Evolutionary conservation across 331 rosid genomes (phyloP).

Genomic region (Rosa hybrid): DNA sequence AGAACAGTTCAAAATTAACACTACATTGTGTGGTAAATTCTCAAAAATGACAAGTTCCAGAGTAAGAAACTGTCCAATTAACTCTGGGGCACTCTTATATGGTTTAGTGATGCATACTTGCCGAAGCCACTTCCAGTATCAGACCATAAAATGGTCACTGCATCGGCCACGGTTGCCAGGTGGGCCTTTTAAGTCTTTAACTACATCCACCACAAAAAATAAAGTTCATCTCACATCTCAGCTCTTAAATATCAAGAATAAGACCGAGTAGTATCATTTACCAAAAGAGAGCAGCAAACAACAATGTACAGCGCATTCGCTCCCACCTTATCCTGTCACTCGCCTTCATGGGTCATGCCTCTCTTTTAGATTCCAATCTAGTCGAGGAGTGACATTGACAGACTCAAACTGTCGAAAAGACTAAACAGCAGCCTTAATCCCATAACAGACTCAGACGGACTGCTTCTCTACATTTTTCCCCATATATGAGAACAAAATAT

Average conservation of each 20-base stretch:
- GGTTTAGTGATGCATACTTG: not conserved
- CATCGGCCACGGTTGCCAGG: conserved; percentile 4
- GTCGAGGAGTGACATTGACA: not conserved
- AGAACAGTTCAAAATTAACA: not conserved
- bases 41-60: not conserved
- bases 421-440: not conserved
- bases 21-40: too few relatives aligned
- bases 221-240: not conserved
- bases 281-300: conserved; percentile 15
- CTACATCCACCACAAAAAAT: conserved; percentile 13
- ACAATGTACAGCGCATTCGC: conserved; percentile 6
- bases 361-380: not conserved
- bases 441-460: not conserved
- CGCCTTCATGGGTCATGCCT: not conserved
- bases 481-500: not conserved
- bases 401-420: not conserved
- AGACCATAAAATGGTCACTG: not conserved
- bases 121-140: not conserved
- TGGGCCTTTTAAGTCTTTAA: conserved; percentile 23
- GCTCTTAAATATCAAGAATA: not conserved
- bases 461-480: not conserved
- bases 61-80: not conserved
- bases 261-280: conserved; percentile 6
- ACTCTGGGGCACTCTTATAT: not conserved
- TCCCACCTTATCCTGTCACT: conserved; percentile 21